Percentiles rank a stretch among this genome's conserved stretches.
Evolutionary conservation across 345 rosid genomes (phyloP).

Genomic region (Isatis tinctoria): DNA sequence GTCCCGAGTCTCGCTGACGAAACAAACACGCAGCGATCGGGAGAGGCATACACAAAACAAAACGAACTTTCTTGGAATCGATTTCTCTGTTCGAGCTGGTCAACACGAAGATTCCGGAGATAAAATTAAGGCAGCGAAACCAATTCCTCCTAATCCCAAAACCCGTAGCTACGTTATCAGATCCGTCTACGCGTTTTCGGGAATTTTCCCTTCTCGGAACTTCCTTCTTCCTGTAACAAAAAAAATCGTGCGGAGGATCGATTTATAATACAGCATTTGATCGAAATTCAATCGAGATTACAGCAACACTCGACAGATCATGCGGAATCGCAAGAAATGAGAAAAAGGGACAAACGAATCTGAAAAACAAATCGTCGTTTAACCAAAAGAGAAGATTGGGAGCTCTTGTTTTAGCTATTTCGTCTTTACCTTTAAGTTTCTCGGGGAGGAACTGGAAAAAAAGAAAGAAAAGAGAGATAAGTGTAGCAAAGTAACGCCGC

Average conservation of each 20-base stretch:
- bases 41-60: slow-evolving; percentile 32
- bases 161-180: slow-evolving; percentile 15
- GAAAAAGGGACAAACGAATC: background rate
- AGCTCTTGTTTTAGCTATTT: slow-evolving; percentile 10
- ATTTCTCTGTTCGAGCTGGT: slow-evolving; percentile 10
- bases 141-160: background rate
- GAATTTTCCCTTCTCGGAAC: background rate
- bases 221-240: background rate
- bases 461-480: background rate
- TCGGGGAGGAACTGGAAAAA: background rate
- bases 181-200: slow-evolving; percentile 15
- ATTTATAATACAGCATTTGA: slow-evolving; percentile 13
- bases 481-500: slow-evolving; percentile 26
- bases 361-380: slow-evolving; percentile 14
- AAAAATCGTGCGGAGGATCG: background rate
- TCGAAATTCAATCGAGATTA: background rate
- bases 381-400: background rate
- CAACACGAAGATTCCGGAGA: slow-evolving; percentile 10
- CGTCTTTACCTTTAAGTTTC: slow-evolving; percentile 22
- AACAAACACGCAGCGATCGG: slow-evolving; percentile 24
- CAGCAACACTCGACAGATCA: slow-evolving; percentile 10
- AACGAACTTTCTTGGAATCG: no score
- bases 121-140: background rate
- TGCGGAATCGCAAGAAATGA: background rate
- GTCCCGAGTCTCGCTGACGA: slow-evolving; percentile 18